Conservation (phyloP, 1,139 yeast species). For the Taiozyma sp. region DNA sequence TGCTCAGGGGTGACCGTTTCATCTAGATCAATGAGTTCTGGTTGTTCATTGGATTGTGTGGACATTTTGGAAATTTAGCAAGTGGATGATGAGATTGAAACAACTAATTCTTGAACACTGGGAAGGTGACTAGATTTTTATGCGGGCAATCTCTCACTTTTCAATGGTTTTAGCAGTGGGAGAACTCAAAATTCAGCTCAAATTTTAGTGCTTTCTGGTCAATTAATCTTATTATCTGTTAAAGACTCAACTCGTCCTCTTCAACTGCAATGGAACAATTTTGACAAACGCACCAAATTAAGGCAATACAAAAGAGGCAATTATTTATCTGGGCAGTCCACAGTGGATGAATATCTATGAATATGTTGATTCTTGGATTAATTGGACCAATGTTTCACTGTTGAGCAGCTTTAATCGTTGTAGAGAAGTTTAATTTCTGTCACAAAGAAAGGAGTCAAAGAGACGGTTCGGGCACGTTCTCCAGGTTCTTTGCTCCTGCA, state of each 20-base stretch:
- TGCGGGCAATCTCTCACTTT: background rate
- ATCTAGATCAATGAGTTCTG: conserved; percentile 5
- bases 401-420: background rate
- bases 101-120: background rate
- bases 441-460: background rate
- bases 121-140: background rate
- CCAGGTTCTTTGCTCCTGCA: background rate
- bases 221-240: background rate
- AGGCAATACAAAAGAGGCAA: background rate
- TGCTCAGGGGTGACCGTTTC: background rate
- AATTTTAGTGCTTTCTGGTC: background rate
- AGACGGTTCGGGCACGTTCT: background rate
- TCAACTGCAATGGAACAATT: too few relatives aligned
- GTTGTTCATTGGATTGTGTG: background rate
- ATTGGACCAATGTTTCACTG: background rate
- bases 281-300: too few relatives aligned
- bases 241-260: background rate
- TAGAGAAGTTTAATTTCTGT: background rate
- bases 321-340: background rate
- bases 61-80: background rate
- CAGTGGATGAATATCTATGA: background rate
- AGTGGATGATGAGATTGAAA: background rate
- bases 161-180: background rate
- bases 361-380: background rate
- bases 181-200: background rate